Evolutionary conservation across 352 stramenopile species (phyloP), one percentile per base, ranked within the genome.

Genomic region (Pythium volutum): DNA sequence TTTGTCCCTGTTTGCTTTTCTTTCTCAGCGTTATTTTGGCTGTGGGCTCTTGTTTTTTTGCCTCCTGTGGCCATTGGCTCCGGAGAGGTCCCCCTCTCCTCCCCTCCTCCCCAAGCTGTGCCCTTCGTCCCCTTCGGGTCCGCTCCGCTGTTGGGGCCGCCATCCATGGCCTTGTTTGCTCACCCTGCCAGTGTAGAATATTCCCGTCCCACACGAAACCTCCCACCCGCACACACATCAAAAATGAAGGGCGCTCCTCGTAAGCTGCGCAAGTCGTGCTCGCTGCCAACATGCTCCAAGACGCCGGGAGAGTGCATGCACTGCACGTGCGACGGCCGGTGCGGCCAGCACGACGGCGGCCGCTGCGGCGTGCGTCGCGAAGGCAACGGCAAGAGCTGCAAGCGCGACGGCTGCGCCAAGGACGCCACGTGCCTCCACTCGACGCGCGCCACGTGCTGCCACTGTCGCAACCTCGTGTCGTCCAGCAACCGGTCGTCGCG

Each of bases 391-490:
- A 75, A 76, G 57, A 73, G 73, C 58, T 91, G 82, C 71, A 88
- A 89, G 66, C 74, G 73, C 42, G 62, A 79, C 16, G 76, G 68
- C 31, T 89, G 82, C 61, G 64, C 75, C 29, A 76, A 73, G 34
- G 82, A 91, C 63, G 81, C 86, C 25, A 71, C 64, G 25, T 91
- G 81, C 41, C 62, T 84, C 23, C 81, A 91, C 74, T 87, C 76
- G 57, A 89, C 82, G 36, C 77, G 81, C 46, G 81, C 81, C 31
- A 89, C 79, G 4, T 91, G 81, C 69, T 91, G 79, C 64, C 79
- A 89, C 54, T 91, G 81, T 68, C 81, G 81, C 54, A 89, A 91
- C 64, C 77, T 91, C 67, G 80, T 89, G 45, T 81, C 71, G n/a
- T 84, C 73, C 10, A 74, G 71, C 38, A 76, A 74, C 20, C 70